A percentile compares a stretch with the other conserved stretches of the same genome.
Conservation (phyloP, 805 yeast species). For the Kazachstania taianensis region DNA sequence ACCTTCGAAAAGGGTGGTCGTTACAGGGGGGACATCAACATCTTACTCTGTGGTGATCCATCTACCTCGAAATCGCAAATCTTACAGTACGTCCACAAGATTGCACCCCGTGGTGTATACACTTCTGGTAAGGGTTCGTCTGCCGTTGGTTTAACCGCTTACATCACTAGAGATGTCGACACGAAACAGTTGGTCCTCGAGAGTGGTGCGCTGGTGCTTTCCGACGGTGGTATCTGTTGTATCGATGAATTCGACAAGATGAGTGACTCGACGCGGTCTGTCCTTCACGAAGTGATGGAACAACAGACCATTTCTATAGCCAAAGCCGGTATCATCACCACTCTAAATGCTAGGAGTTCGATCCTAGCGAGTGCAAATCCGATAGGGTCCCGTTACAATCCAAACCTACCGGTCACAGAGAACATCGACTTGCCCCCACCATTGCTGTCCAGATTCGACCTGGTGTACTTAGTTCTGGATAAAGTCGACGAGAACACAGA, state of each 20-base stretch:
- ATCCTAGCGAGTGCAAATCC: constrained; percentile 96
- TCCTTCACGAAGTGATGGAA: constrained; percentile 97
- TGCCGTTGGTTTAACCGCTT: constrained; percentile 97
- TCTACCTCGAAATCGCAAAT: constrained; percentile 95
- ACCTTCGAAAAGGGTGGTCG: constrained; percentile 82
- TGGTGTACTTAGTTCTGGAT: constrained; percentile 86
- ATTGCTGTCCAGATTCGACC: constrained; percentile 83
- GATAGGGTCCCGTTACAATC: constrained; percentile 88
- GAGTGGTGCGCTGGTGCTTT: constrained; percentile 89
- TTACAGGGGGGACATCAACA: constrained; percentile 91
- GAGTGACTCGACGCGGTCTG: constrained; percentile 90
- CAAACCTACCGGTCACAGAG: constrained; percentile 87
- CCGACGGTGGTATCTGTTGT: constrained; percentile 98
- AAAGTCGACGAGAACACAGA: constrained; percentile 82
- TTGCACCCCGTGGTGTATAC: constrained; percentile 95
- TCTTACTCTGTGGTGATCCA: constrained; percentile 93
- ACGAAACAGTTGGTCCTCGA: constrained; percentile 89
- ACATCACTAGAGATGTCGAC: constrained; percentile 87
- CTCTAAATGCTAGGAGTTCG: constrained; percentile 92
- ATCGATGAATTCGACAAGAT: constrained; percentile 98
- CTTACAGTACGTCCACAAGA: constrained; percentile 89
- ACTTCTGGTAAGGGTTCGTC: constrained; percentile 99
- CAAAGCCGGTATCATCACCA: constrained; percentile 96
- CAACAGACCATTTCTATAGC: constrained; percentile 98
- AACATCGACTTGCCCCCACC: constrained; percentile 98